Percentiles rank a stretch among this genome's conserved stretches.
phyloP scores from a whole-genome alignment of 352 stramenopile genomes.

The Chrysophaeum taylorii region DNA sequence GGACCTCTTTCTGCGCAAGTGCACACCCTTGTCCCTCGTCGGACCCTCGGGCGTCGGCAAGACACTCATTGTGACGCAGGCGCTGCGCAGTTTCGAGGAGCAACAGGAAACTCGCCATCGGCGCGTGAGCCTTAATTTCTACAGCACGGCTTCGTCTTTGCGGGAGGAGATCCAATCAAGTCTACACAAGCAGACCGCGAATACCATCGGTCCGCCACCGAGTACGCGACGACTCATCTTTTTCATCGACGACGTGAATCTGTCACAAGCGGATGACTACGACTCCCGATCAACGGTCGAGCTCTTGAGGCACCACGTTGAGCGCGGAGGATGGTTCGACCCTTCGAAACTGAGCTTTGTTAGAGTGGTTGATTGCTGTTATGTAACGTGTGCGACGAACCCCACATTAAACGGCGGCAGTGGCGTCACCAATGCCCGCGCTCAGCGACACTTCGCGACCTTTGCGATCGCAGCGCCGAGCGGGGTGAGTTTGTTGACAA shows the following conservation, averaged over 20 bases:
- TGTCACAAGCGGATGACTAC: constrained; percentile 78
- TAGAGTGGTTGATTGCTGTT: constrained; percentile 75
- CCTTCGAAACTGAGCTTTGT: constrained; percentile 69
- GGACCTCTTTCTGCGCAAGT: constrained; percentile 66
- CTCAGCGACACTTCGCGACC: constrained; percentile 82
- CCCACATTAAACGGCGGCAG: too few relatives aligned
- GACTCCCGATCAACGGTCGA: constrained; percentile 83
- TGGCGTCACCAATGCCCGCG: constrained; percentile 71
- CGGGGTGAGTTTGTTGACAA: constrained; percentile 73
- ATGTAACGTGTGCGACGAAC: constrained; percentile 79
- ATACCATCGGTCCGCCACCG: constrained; percentile 72
- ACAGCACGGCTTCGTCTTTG: constrained; percentile 72
- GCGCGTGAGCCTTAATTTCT: constrained; percentile 93
- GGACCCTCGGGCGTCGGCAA: constrained; percentile 77
- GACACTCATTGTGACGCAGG: constrained; percentile 47
- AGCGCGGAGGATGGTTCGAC: constrained; percentile 85
- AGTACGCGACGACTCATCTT: constrained; percentile 69
- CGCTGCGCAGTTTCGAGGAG: background rate
- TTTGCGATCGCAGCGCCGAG: constrained; percentile 82
- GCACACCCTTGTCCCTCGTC: constrained; percentile 72
- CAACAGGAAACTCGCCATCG: constrained; percentile 54
- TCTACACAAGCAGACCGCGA: constrained; percentile 77
- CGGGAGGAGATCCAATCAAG: constrained; percentile 71
- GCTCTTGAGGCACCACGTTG: constrained; percentile 79
- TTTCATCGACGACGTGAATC: constrained; percentile 87